phyloP scores from a whole-genome alignment of 371 early-diverging fungal genomes.

The Batrachochytrium dendrobatidis region DNA sequence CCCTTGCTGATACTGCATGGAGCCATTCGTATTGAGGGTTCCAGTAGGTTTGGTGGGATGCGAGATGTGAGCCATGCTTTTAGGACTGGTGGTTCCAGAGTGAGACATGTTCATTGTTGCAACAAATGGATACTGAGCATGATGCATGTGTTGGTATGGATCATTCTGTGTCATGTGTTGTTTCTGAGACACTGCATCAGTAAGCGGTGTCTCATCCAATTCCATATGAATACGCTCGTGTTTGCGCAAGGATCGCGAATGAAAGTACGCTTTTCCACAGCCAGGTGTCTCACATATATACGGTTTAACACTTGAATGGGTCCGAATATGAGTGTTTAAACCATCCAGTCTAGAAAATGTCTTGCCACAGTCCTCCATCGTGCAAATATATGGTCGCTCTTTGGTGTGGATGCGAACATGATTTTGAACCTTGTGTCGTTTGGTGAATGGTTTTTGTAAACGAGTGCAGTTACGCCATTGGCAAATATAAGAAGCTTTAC shows the following conservation, averaged over 20 bases:
- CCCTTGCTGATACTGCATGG: too few species aligned
- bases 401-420: conserved; percentile 86
- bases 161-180: too few species aligned
- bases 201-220: too few species aligned
- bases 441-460: conserved; percentile 68
- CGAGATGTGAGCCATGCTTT: too few species aligned
- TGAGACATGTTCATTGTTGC: too few species aligned
- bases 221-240: conserved; percentile 39
- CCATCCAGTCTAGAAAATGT: conserved; percentile 82
- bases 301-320: conserved; percentile 69
- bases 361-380: conserved; percentile 60
- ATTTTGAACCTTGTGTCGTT: conserved; percentile 84
- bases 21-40: too few species aligned
- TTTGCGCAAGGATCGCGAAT: conserved; percentile 69
- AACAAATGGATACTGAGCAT: too few species aligned
- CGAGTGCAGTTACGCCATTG: conserved; percentile 76
- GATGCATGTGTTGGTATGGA: too few species aligned
- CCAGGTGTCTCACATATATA: conserved; percentile 52
- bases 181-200: too few species aligned
- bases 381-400: conserved; percentile 20
- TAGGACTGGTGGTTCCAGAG: too few species aligned
- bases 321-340: conserved; percentile 72
- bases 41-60: too few species aligned
- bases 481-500: conserved; percentile 68
- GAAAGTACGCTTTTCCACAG: conserved; percentile 72